Base-by-base conservation (phyloP, 1,139 yeast genomes). In the Suhomyces chickasaworum region DNA sequence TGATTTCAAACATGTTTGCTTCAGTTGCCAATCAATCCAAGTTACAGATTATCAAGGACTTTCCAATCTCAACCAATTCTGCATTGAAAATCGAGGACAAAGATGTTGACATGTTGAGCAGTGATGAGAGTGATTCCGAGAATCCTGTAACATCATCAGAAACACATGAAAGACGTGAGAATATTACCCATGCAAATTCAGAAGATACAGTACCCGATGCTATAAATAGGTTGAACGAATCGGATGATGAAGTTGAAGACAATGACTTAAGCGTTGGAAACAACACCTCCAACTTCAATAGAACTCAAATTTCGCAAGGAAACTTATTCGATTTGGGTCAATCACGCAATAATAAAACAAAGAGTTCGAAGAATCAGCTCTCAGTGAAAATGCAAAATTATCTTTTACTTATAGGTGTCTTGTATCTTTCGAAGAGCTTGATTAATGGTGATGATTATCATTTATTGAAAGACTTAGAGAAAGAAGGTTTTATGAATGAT, bases 401-500 rank as follows among this genome's bases (percentile, higher is more conserved):
- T 22, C 15, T 52, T 10, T 61, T 83, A n/a, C 64, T 83, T 1
- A 68, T 76, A 17, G 83, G 84, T 4, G 77, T 85, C 0, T 64
- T 87, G 21, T 69, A 80, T 4, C 64, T 86, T 18, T 71, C 81
- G 1, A 67, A 71, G 20, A 58, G 66, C 3, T 63, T 87, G 44
- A 64, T 82, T 1, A 62, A 63, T 4, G 74, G 75, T 47, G 67
- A 78, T 10, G 78, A 84, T 1, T 65, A 63, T 2, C 52, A 64
- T 0, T 81, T 77, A 44, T 60, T 81, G 10, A 58, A 65, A 0
- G 73, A 73, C 5, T 81, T 89, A 51, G 86, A 80, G 54, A 77
- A 88, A 48, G 95, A 89, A 56, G 97, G 97, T 0, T 66, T 86
- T 20, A 67, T 86, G 9, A 70, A 76, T 15, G 91, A 87, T 57